A percentile compares a stretch with the other conserved stretches of the same genome.
Evolutionary conservation across 768 basidiomycete species (phyloP).

Genomic region (Leucocoprinus sp.): DNA sequence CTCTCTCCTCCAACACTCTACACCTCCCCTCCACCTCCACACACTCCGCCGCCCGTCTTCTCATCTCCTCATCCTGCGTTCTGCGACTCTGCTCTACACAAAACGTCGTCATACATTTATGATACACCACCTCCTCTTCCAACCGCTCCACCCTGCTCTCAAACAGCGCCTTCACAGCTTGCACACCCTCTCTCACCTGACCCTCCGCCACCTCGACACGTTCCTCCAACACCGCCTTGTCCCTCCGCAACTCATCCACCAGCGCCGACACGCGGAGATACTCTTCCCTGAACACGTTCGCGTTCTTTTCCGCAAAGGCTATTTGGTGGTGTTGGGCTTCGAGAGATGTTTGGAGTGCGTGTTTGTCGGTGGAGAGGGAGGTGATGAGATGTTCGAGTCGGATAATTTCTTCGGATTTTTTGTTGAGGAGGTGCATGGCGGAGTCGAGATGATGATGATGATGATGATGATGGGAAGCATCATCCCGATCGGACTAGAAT

Average conservation of each 20-base stretch:
- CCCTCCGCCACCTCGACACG: slow-evolving; percentile 41
- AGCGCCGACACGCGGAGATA: slow-evolving; percentile 46
- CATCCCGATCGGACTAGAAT: background rate
- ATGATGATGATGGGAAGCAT: slow-evolving; percentile 12
- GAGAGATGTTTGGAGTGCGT: slow-evolving; percentile 17
- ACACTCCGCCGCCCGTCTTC: slow-evolving; percentile 47
- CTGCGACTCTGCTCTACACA: slow-evolving; percentile 47
- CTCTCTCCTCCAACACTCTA: slow-evolving; percentile 11
- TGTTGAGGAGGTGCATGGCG: slow-evolving; percentile 37
- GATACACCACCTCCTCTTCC: slow-evolving; percentile 38
- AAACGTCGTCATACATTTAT: slow-evolving; percentile 40
- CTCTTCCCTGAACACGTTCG: slow-evolving; percentile 47
- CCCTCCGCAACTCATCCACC: slow-evolving; percentile 33
- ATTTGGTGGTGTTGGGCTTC: slow-evolving; percentile 24
- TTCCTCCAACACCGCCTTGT: slow-evolving; percentile 44
- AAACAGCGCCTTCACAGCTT: slow-evolving; percentile 40
- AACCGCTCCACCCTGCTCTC: slow-evolving; percentile 37
- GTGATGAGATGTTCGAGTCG: slow-evolving; percentile 25
- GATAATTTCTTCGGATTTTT: slow-evolving; percentile 44
- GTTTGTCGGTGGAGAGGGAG: background rate
- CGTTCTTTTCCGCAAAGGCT: slow-evolving; percentile 33
- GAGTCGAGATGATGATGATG: slow-evolving; percentile 28
- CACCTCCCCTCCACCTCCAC: slow-evolving; percentile 36
- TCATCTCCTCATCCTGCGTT: slow-evolving; percentile 49
- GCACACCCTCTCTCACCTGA: slow-evolving; percentile 50